Evolutionary conservation across 2,329 filamentous ascomycete species (phyloP).

Genomic region (Diatrype stigma): DNA sequence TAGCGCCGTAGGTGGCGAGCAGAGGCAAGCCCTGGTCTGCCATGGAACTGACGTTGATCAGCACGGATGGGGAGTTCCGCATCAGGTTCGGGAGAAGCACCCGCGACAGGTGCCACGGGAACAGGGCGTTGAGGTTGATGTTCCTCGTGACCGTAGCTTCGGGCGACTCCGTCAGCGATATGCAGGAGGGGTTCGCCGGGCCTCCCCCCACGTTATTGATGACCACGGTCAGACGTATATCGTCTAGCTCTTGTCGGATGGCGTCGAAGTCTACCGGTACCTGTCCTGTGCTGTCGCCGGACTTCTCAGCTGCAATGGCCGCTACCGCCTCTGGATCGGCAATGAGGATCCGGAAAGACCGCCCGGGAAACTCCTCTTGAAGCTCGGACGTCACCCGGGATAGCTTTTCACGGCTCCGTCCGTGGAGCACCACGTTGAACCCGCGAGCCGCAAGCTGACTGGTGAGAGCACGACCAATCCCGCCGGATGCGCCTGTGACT

Average conservation of each 20-base stretch:
- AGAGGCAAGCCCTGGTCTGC: slow-evolving; percentile 44
- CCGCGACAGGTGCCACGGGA: slow-evolving; percentile 45
- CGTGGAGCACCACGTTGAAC: slow-evolving; percentile 56
- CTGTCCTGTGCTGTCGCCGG: not conserved
- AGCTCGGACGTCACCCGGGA: slow-evolving; percentile 36
- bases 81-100: slow-evolving; percentile 41
- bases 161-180: slow-evolving; percentile 31
- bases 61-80: slow-evolving; percentile 36
- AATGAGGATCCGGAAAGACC: slow-evolving; percentile 36
- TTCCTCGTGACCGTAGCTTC: slow-evolving; percentile 35
- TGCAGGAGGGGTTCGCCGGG: slow-evolving; percentile 26
- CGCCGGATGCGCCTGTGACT: slow-evolving; percentile 51
- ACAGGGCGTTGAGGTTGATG: slow-evolving; percentile 46
- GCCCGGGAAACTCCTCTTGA: slow-evolving; percentile 31
- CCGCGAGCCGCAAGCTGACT: slow-evolving; percentile 46
- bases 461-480: slow-evolving; percentile 49
- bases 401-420: slow-evolving; percentile 48
- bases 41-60: slow-evolving; percentile 48
- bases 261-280: slow-evolving; percentile 8
- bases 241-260: slow-evolving; percentile 17
- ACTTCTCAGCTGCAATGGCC: not conserved
- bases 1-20: slow-evolving; percentile 39
- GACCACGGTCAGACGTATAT: slow-evolving; percentile 45
- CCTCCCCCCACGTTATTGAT: slow-evolving; percentile 55
- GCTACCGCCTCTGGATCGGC: slow-evolving; percentile 37